phyloP scores from a whole-genome alignment of 805 yeast genomes.

The Candida tammaniensis region DNA sequence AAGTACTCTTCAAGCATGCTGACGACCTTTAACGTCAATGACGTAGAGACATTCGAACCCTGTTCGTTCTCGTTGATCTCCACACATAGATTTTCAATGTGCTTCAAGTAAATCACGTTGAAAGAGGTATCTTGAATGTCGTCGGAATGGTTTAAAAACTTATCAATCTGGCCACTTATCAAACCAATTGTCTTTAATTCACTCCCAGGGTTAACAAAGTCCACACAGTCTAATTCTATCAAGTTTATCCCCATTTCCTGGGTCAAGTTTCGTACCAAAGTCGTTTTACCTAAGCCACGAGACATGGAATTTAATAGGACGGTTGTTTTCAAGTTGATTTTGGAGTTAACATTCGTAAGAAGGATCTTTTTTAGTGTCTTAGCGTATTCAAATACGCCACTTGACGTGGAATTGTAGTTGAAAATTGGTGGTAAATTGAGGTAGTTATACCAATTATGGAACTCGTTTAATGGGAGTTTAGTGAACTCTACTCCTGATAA shows the following conservation, averaged over 20 bases:
- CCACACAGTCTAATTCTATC: constrained; percentile 68
- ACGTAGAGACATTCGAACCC: constrained; percentile 36
- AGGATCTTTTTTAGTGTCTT: constrained; percentile 52
- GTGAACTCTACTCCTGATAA: constrained; percentile 59
- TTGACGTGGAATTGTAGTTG: constrained; percentile 24
- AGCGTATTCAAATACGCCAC: constrained; percentile 46
- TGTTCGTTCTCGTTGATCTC: constrained; percentile 60
- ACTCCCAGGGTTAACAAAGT: constrained; percentile 62
- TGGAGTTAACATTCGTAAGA: constrained; percentile 45
- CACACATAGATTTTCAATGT: constrained; percentile 72
- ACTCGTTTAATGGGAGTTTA: constrained; percentile 31
- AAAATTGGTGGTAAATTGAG: constrained; percentile 42
- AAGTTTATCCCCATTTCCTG: constrained; percentile 62
- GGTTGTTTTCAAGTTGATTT: constrained; percentile 52
- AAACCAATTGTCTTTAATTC: constrained; percentile 78
- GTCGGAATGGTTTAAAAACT: constrained; percentile 43
- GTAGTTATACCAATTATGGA: constrained; percentile 46
- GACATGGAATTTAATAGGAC: constrained; percentile 65
- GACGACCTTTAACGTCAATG: constrained; percentile 52
- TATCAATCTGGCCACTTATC: constrained; percentile 73
- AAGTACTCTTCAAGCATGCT: constrained; percentile 57
- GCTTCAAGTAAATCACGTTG: constrained; percentile 58
- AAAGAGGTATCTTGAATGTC: constrained; percentile 20
- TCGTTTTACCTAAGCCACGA: constrained; percentile 77
- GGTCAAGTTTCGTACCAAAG: constrained; percentile 55